Conservation (phyloP, 192 early-diverging fungal species). For the Phlyctochytrium arcticum region DNA sequence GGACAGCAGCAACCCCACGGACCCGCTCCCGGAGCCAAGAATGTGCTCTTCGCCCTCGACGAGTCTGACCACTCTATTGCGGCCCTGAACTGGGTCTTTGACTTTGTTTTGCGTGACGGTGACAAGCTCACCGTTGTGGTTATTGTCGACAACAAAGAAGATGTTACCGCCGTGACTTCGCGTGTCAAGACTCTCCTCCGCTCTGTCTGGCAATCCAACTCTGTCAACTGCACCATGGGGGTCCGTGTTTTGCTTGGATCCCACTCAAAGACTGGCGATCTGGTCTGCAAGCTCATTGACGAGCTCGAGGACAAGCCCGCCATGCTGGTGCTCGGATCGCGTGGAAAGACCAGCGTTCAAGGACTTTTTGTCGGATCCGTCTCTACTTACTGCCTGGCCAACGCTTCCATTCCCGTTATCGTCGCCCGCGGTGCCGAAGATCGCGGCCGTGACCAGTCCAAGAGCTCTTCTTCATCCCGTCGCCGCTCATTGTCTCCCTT, state of each 20-base stretch:
- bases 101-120: constrained; percentile 16
- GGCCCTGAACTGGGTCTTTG: constrained; percentile 38
- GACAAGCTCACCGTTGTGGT: constrained; percentile 35
- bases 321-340: constrained; percentile 39
- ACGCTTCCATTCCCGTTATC: constrained; percentile 36
- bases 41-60: constrained; percentile 35
- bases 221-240: constrained; percentile 19
- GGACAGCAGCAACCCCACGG: background rate
- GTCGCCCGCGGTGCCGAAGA: constrained; percentile 32
- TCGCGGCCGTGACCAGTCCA: background rate
- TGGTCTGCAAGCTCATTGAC: constrained; percentile 29
- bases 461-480: background rate
- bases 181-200: constrained; percentile 36
- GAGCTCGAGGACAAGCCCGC: constrained; percentile 26
- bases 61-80: constrained; percentile 37
- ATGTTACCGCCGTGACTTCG: constrained; percentile 6
- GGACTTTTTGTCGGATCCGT: constrained; percentile 38
- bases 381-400: constrained; percentile 32
- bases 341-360: constrained; percentile 39
- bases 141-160: constrained; percentile 30
- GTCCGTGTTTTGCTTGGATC: constrained; percentile 19
- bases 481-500: background rate
- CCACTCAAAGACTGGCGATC: constrained; percentile 20
- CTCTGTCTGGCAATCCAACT: constrained; percentile 30
- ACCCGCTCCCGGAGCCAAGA: constrained; percentile 1